Base-by-base conservation (phyloP, 352 stramenopile genomes). In the Phytophthora niederhauseri region DNA sequence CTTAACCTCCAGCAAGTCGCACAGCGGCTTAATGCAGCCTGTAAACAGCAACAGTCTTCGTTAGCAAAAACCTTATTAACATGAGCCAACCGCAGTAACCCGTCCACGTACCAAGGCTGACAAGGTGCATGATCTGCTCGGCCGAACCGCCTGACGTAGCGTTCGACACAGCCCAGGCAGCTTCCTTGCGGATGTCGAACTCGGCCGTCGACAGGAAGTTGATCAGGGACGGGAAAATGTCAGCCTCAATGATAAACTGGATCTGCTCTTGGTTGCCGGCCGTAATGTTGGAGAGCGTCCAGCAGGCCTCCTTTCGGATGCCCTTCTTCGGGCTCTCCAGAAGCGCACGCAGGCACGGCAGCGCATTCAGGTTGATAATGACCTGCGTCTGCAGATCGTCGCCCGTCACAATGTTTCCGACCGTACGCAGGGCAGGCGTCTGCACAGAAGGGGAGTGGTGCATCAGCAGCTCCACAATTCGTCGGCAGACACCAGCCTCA, bases 281-380 rank as follows among this genome's bases (percentile, higher is more conserved):
- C 26, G 97, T 99, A 77, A 99, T 99, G 83, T 99, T 99, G 22
- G 97, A 99, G 63, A 99, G 96, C 28, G 98, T 99, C 98, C 98
- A 99, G 85, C 97, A 99, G 3, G 98, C 97, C 79, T 99, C 98
- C 80, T 99, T 99, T 63, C 97, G 89, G 73, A 99, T 99, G 4
- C 96, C 95, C 80, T 99, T 99, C 87, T 99, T 99, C 5, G 93
- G 91, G 66, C 84, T 95, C 67, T 93, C 93, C 7, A 99, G 81
- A 46, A 99, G 87, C 9, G 93, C 89, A 52, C 98, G 89, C 48
- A 99, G 80, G 70, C 95, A 99, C n/a, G 96, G 87, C 26, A 99
- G 83, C 14, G 97, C 96, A 72, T 98, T 97, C 69, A 98, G 88
- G 82, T 99, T 99, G 70, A 99, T 99, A 66, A 99, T 98, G 58